Evolutionary conservation across 192 early-diverging fungal genomes (phyloP).

Genomic region (Entomortierella parvispora): DNA sequence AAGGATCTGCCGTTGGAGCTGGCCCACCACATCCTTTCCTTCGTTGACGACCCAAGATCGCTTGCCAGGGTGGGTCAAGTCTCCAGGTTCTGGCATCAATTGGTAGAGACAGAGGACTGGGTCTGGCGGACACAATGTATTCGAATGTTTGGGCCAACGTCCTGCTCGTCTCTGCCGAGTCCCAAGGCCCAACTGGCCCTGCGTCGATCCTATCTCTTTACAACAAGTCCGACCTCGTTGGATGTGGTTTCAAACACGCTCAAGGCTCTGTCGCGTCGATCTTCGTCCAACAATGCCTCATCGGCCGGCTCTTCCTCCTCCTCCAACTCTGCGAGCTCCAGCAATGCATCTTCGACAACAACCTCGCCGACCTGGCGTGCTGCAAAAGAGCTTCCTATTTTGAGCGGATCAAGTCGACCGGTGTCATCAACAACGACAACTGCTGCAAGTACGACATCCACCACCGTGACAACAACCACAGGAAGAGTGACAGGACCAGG

Average conservation of each 20-base stretch:
- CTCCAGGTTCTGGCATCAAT: slow-evolving; percentile 64
- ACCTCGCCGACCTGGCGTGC: slow-evolving; percentile 17
- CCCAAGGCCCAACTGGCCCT: slow-evolving; percentile 32
- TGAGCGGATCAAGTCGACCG: not conserved
- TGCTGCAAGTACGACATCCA: not conserved
- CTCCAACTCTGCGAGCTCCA: not conserved
- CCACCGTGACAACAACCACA: not conserved
- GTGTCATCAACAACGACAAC: not conserved
- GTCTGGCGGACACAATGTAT: slow-evolving; percentile 49
- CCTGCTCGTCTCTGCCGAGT: slow-evolving; percentile 44
- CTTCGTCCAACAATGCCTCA: slow-evolving; percentile 2
- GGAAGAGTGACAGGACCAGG: no score
- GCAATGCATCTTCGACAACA: not conserved
- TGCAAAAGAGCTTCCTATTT: slow-evolving; percentile 8
- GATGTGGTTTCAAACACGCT: slow-evolving; percentile 47
- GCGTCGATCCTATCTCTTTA: slow-evolving; percentile 27
- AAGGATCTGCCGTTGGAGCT: slow-evolving; percentile 81
- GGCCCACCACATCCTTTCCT: slow-evolving; percentile 83
- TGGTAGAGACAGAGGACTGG: slow-evolving; percentile 63
- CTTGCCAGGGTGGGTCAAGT: slow-evolving; percentile 82
- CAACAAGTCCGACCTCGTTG: slow-evolving; percentile 39
- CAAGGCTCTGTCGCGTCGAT: slow-evolving; percentile 16
- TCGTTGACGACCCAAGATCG: slow-evolving; percentile 83
- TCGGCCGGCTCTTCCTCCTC: slow-evolving; percentile 16
- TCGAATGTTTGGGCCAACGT: slow-evolving; percentile 34